Percentiles rank a stretch among this genome's conserved stretches.
These are phyloP conservation scores for Solanum paucissectum DNA, from an alignment of 257 asterid genomes.

Conservation along the genomic window DNA sequence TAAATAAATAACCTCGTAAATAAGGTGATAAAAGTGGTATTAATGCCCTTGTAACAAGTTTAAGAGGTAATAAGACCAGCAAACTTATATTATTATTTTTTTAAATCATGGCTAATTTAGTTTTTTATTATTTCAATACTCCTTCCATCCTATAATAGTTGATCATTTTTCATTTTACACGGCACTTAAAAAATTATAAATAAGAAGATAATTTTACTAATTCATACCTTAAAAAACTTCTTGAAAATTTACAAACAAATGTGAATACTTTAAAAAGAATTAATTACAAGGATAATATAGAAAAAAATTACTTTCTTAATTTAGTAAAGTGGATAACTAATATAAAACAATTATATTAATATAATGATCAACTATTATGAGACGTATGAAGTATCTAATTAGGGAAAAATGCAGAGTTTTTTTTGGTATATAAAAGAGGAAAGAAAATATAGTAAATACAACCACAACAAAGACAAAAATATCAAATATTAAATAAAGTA, in stretches of 20 bases:
- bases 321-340: no score
- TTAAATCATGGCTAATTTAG: background rate
- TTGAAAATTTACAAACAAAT: no score
- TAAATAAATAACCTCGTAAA: background rate
- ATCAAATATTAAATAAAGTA: background rate
- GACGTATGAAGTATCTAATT: no score
- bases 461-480: background rate
- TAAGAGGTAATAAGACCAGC: background rate
- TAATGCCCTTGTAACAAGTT: background rate
- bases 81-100: background rate
- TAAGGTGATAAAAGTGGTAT: background rate
- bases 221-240: background rate
- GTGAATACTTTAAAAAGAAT: no score
- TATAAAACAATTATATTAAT: no score
- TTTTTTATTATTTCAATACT: background rate
- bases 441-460: background rate
- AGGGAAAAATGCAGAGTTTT: no score
- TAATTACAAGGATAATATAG: no score
- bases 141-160: background rate
- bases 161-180: no score
- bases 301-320: no score
- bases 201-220: background rate
- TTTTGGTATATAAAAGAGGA: background rate
- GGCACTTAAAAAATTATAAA: no score
- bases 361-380: no score